These are phyloP conservation scores for Striga asiatica DNA, from an alignment of 257 asterid genomes.

Conservation along the genomic window DNA sequence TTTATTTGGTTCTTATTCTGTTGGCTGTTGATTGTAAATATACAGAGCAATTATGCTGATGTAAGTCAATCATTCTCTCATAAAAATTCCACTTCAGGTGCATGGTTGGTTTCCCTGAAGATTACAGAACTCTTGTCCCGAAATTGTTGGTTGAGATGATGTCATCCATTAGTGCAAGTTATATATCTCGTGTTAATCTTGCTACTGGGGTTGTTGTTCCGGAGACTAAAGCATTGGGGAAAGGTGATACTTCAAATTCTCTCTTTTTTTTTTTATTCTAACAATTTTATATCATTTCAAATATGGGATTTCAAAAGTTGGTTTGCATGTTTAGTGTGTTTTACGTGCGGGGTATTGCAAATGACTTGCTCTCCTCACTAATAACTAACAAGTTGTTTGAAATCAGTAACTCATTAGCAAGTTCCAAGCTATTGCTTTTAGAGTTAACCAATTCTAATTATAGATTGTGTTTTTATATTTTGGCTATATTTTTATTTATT, in stretches of 20 bases:
- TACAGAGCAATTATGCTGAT: not conserved
- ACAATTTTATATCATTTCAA: conserved; percentile 13
- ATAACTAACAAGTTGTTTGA: not conserved
- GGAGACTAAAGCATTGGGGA: conserved; percentile 82
- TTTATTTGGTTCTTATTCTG: not conserved
- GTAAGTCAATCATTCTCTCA: conserved; percentile 7
- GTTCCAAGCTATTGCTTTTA: not conserved
- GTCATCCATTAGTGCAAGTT: conserved; percentile 59
- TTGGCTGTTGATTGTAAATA: not conserved
- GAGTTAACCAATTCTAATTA: not conserved
- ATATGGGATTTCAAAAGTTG: not conserved
- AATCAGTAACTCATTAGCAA: not conserved
- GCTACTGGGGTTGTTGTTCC: conserved; percentile 87
- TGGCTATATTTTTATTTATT: not conserved
- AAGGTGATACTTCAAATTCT: conserved; percentile 40
- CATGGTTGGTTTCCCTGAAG: conserved; percentile 85
- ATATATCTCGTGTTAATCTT: conserved; percentile 75
- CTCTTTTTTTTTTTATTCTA: not conserved
- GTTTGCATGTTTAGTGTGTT: not conserved
- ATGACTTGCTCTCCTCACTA: not conserved
- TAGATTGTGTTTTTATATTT: not conserved
- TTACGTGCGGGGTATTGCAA: not conserved
- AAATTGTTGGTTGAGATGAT: conserved; percentile 69
- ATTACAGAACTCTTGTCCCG: conserved; percentile 76
- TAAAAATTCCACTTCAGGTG: conserved; percentile 52